phyloP scores from a whole-genome alignment of 2,329 filamentous ascomycete genomes.

The Fonsecaea nubica region DNA sequence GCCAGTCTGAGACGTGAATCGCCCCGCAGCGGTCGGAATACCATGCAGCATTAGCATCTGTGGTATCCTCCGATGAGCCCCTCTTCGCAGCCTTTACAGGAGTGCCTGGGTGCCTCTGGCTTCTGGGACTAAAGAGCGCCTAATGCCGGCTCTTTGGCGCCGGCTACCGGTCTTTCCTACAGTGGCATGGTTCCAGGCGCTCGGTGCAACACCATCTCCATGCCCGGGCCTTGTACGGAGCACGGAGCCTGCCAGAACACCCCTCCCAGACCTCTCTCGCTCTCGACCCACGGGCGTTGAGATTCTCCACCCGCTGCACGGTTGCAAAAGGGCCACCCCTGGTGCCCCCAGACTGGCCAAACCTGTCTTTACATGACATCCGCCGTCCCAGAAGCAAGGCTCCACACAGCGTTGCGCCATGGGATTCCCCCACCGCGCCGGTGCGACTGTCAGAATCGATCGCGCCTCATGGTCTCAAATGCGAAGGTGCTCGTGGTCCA shows the following conservation, averaged over 20 bases:
- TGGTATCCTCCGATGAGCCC: not conserved
- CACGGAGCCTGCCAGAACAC: not conserved
- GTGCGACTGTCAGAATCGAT: constrained; percentile 26
- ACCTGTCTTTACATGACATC: constrained; percentile 16
- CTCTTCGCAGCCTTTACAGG: not conserved
- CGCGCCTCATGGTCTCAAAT: constrained; percentile 23
- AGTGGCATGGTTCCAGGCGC: constrained; percentile 28
- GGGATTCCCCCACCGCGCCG: constrained; percentile 32
- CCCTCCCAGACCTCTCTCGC: not conserved
- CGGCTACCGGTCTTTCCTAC: constrained; percentile 24
- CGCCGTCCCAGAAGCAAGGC: constrained; percentile 7
- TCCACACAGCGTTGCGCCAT: constrained; percentile 28
- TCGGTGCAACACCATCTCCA: constrained; percentile 35
- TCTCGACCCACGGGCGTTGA: constrained; percentile 6
- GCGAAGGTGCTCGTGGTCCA: constrained; percentile 23
- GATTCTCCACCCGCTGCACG: constrained; percentile 5
- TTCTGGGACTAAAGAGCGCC: constrained; percentile 12
- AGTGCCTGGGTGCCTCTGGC: constrained; percentile 3
- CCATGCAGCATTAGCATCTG: constrained; percentile 9
- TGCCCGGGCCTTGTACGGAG: constrained; percentile 17
- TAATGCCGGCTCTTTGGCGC: constrained; percentile 21
- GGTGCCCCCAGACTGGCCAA: not conserved
- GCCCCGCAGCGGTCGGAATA: not conserved
- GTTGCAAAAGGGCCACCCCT: not conserved
- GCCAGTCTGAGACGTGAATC: not conserved